Base-by-base conservation (phyloP, 129 eudicot species). In the Helianthus annuus region DNA sequence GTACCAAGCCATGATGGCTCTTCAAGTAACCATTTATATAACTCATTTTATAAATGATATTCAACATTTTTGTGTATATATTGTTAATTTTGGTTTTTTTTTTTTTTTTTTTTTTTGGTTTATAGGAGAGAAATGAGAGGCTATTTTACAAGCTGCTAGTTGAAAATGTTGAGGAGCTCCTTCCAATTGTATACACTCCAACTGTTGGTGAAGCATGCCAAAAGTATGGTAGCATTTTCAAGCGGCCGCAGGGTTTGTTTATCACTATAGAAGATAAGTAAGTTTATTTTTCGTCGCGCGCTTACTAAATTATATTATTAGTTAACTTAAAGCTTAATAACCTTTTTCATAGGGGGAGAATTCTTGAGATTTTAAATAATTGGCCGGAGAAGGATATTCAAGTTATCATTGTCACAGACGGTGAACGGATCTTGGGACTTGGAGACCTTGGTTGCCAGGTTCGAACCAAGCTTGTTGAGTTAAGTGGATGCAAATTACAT, bases 391-490 rank as follows among this genome's bases (percentile, higher is more conserved):
- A 85, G 78, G 79, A 84, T 29, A 84, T 91, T 72, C 88, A 91
- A 70, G 97, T 91, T 34, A 91, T 91, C 71, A 96, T 91, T 46
- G 97, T 91, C 38, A 91, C 97, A 27, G 97, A 91, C 10, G 97
- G 97, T 11, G 97, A 91, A 78, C 79, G 97, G 17, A 91, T 91
- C 57, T 80, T 91, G 76, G 97, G 97, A 34, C 91, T 92, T 44
- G 96, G 97, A 52, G 97, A 92, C 79, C 96, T 92, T 19, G 97
- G 97, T 44, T 92, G 97, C 78, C 97, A 92, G 86, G 97, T 86
- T 75, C 66, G 39, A 10, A 15, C 27, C 27, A 64, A 39, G 51
- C 29, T 64, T 64, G 34, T 24, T 22, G 38, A 2, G 14, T 56
- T 56, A 19, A 19, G 4, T 19, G 38, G 27, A 56, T 10, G 4